Evolutionary conservation across 2,329 filamentous ascomycete genomes (phyloP).

Genomic region (Colletotrichum godetiae): DNA sequence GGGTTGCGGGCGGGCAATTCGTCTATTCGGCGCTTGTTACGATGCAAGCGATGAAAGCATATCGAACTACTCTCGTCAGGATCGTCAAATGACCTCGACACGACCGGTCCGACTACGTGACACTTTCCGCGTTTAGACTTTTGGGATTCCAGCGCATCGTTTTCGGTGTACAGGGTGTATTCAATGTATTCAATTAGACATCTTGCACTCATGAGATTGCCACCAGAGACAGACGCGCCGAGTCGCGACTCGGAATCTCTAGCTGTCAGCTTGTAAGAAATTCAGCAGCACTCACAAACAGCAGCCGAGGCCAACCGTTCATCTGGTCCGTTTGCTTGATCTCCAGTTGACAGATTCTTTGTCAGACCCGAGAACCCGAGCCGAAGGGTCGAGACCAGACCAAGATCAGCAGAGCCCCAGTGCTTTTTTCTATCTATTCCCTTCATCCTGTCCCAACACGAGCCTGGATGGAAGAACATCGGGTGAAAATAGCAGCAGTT

Average conservation of each 20-base stretch:
- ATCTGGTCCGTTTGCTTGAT: not conserved
- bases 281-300: not conserved
- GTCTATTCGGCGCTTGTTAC: not conserved
- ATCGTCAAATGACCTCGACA: slow-evolving; percentile 4
- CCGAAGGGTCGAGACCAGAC: slow-evolving; percentile 1
- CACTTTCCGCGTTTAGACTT: not conserved
- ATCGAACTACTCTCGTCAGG: not conserved
- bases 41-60: not conserved
- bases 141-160: not conserved
- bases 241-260: not conserved
- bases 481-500: not conserved
- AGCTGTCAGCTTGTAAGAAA: not conserved
- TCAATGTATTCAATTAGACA: not conserved
- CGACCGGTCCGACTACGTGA: not conserved
- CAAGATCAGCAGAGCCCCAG: not conserved
- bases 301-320: not conserved
- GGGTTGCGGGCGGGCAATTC: not conserved
- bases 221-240: not conserved
- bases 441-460: not conserved
- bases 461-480: not conserved
- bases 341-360: not conserved
- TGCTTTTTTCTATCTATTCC: not conserved
- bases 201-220: not conserved
- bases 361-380: not conserved
- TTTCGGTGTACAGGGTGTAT: not conserved